Evolutionary conservation across 148 eudicot species (phyloP).

Genomic region (Nepenthes gracilis): DNA sequence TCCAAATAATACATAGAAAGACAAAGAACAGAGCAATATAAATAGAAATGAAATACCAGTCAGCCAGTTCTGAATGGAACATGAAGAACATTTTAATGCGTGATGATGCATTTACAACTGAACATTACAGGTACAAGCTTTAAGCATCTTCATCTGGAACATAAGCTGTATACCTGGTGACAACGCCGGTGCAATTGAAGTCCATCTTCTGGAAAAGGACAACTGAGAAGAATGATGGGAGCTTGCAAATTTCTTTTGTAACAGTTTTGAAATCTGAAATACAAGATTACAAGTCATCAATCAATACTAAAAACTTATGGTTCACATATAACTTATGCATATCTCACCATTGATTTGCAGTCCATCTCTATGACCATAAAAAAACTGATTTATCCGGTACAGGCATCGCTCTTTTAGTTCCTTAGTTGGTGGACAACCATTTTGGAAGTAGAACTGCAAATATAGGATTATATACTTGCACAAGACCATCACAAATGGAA

Average conservation of each 20-base stretch:
- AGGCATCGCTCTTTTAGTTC: slow-evolving; percentile 82
- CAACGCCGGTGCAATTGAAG: slow-evolving; percentile 47
- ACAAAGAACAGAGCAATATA: no score
- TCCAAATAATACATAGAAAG: no score
- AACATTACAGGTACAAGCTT: neutral
- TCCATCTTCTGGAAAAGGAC: slow-evolving; percentile 83
- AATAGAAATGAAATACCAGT: no score
- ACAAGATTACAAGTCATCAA: slow-evolving; percentile 5
- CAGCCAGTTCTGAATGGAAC: no score
- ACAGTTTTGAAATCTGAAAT: slow-evolving; percentile 74
- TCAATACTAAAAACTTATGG: neutral
- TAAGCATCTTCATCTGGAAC: neutral
- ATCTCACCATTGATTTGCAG: slow-evolving; percentile 72
- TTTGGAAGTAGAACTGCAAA: slow-evolving; percentile 81
- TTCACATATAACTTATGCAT: neutral
- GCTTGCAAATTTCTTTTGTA: slow-evolving; percentile 92
- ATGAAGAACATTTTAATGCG: neutral
- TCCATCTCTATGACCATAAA: slow-evolving; percentile 80
- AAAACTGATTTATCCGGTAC: slow-evolving; percentile 87
- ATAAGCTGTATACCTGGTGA: slow-evolving; percentile 54
- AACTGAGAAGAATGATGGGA: slow-evolving; percentile 88
- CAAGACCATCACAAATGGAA: neutral
- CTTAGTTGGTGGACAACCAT: slow-evolving; percentile 92
- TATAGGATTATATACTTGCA: neutral
- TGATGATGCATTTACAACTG: neutral